Evolutionary conservation across 1,284 basidiomycete genomes (phyloP), one percentile per base, ranked within the genome.

Genomic region (Irpex sp.): DNA sequence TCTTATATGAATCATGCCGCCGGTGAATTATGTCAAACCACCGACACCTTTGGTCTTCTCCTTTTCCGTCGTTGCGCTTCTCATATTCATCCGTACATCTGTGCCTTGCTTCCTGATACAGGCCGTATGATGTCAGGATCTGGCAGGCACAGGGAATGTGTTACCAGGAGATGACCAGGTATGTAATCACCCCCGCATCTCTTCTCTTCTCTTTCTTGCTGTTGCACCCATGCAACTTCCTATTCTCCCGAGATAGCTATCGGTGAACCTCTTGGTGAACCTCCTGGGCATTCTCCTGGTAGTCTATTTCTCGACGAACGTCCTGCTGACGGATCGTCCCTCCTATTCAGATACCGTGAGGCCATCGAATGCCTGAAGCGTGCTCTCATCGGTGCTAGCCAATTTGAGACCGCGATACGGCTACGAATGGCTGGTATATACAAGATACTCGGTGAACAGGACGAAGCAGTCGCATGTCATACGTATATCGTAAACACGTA

Each of bases 121-220:
- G 96, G 47, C 97, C 97, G 11, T 98, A 98, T 74, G 97, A 99
- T 75, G 91, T 96, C 54, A 86, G 97, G 26, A 85, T 99, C 78
- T 99, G 97, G 97, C 90, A 94, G 70, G 96, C 95, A 5, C 88
- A 98, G 69, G 97, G 93, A 6, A 88, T 90, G 69, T 96, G 96
- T 71, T 99, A 98, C 75, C 94, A 97, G 74, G 92, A 94, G 71
- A 86, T 98, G 68, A 88, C 88, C 69, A 82, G 88, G 93, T 93
- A 68, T 58, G 73, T 69, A 36, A 6, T 37, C 48, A 13, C 37
- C 62, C 17, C 52, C 8, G 15, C 17, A 52, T 17, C 34, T 31
- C 34, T 11, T 7, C 34, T 11, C 40, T 61, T 15, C 17, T 59
- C 40, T n/a, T 58, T 40, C 17, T 38, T 17, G 36, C 17, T 47